Evolutionary conservation across 2,329 filamentous ascomycete genomes (phyloP), one percentile per base, ranked within the genome.

Genomic region (Talaromyces pinophilus): DNA sequence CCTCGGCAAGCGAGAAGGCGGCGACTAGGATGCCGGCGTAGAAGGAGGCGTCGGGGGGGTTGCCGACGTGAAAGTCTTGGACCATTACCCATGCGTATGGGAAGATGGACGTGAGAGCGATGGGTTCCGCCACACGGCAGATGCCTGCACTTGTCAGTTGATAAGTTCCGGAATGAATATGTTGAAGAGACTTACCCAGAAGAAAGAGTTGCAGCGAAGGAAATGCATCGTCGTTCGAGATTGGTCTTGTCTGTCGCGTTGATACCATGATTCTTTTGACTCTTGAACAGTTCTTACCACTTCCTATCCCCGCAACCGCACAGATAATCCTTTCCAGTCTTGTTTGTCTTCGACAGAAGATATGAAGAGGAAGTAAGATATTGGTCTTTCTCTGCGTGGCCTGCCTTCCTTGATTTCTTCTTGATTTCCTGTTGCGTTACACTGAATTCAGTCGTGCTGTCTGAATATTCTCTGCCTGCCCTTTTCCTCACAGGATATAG

Each of bases 21-120:
- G 92, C 94, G 72, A 96, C 93, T 77, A 96, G 87, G 70, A 95
- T 83, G 61, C 93, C 93, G 35, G 93, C 91, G 79, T 96, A 96
- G 80, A 92, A 94, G 44, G 89, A 96, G 68, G 92, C 91, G 87
- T 93, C 87, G 79, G 86, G 82, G 71, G 64, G 67, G 48, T 59
- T 62, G 54, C 68, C 68, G 46, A 69, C 59, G 42, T 68, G 62
- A 17, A 69, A 69, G 22, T 69, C 62, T 61, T 65, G 60, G 52
- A 69, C 68, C 68, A 69, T 88, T 67, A 90, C 86, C 90, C 91
- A 96, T 67, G 92, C 92, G 78, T 97, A 97, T 22, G 93, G 93
- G 73, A 94, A 96, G 78, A 97, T 95, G 74, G 92, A 95, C 1
- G 93, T 97, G 70, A 97, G 86, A 61, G 93, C 93, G 72, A 97